These are phyloP conservation scores for Trichophaea hybrida DNA, from an alignment of 2,329 filamentous ascomycete species.

Conservation along the genomic window DNA sequence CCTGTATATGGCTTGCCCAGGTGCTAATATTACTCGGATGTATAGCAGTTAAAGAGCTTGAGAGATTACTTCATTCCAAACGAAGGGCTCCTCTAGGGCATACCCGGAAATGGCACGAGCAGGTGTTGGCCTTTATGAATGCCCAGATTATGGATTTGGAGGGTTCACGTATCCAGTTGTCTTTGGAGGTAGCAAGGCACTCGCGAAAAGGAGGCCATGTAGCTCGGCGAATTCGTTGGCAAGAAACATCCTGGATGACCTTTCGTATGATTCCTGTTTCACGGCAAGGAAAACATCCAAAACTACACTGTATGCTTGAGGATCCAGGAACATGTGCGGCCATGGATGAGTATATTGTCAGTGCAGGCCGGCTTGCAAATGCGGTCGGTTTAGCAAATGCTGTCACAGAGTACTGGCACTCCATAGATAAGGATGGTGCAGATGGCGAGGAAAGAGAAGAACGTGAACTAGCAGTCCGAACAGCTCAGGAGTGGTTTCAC, in stretches of 20 bases:
- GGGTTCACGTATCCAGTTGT: not conserved
- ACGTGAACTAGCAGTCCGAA: not conserved
- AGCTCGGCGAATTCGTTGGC: not conserved
- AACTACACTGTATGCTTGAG: not conserved
- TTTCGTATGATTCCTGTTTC: not conserved
- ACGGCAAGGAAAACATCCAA: not conserved
- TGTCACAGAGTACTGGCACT: not conserved
- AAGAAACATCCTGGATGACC: not conserved
- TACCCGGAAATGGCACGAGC: no score
- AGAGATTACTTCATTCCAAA: no score
- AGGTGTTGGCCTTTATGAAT: not conserved
- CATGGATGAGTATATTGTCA: not conserved
- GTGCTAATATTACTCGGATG: no score
- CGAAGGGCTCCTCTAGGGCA: no score
- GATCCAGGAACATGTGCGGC: not conserved
- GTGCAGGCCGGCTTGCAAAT: no score
- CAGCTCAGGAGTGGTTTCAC: slow-evolving; percentile 1
- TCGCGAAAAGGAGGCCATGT: not conserved
- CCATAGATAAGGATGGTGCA: no score
- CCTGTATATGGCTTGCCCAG: no score
- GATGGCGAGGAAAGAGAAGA: not conserved
- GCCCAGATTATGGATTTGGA: no score
- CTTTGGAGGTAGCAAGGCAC: not conserved
- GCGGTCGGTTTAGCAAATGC: not conserved
- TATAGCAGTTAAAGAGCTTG: no score